Conservation (phyloP, 257 asterid genomes). For the Solanum neorickii region DNA sequence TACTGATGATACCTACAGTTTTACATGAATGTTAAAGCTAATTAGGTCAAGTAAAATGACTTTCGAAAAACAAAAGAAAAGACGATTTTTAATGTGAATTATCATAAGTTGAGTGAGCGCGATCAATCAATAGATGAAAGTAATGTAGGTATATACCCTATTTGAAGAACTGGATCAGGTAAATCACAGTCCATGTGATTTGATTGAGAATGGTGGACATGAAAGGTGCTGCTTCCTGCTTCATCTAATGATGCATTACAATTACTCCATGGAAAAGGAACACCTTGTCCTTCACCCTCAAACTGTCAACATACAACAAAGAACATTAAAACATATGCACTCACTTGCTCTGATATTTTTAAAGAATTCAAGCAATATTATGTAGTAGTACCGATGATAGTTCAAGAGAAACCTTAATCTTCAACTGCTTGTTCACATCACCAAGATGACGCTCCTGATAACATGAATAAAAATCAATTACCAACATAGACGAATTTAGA, state of each 20-base stretch:
- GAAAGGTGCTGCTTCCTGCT: constrained; percentile 22
- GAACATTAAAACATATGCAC: background rate
- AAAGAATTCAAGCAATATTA: background rate
- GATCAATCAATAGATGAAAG: background rate
- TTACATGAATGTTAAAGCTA: background rate
- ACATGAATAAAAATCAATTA: background rate
- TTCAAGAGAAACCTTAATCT: constrained; percentile 67
- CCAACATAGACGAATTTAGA: background rate
- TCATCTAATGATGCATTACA: constrained; percentile 13
- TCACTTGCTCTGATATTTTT: background rate
- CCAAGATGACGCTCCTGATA: constrained; percentile 80
- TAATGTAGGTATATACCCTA: constrained; percentile 39
- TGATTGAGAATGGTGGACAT: constrained; percentile 28
- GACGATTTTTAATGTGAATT: background rate
- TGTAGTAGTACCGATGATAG: constrained; percentile 41
- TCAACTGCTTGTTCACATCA: constrained; percentile 81
- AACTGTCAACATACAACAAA: constrained; percentile 23
- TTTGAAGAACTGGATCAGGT: constrained; percentile 48
- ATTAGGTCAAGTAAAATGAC: background rate
- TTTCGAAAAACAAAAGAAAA: no score
- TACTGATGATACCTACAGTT: constrained; percentile 47
- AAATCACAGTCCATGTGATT: constrained; percentile 37
- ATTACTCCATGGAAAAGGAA: constrained; percentile 41
- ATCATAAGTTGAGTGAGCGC: background rate
- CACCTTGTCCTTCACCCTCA: constrained; percentile 49